Evolutionary conservation across 1,284 basidiomycete genomes (phyloP).

Genomic region (Erythrobasidium hasegawianum): DNA sequence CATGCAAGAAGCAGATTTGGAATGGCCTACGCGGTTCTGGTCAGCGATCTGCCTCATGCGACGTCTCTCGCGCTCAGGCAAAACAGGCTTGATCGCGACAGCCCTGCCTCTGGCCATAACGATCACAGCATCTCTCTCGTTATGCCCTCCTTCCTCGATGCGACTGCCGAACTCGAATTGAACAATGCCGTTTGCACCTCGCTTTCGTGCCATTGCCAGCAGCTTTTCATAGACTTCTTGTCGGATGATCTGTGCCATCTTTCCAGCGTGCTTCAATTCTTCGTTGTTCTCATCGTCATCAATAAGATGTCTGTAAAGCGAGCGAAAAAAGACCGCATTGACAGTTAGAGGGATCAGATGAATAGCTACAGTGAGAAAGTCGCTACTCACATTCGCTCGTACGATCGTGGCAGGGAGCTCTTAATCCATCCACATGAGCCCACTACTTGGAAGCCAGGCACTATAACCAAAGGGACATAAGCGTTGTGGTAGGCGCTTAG

Average conservation of each 20-base stretch:
- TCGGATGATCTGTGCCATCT: constrained; percentile 24
- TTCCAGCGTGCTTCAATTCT: constrained; percentile 6
- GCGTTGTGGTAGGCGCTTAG: no score
- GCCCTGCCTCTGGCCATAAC: background rate
- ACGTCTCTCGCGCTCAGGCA: background rate
- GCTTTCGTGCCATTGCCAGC: constrained; percentile 9
- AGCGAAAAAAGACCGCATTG: background rate
- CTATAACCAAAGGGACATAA: background rate
- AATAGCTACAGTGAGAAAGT: background rate
- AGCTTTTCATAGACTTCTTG: constrained; percentile 28
- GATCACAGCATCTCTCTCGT: background rate
- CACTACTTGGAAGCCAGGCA: constrained; percentile 17
- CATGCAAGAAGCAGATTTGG: no score
- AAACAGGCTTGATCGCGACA: background rate
- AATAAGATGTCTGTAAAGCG: background rate
- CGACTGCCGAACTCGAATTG: constrained; percentile 13
- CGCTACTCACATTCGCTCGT: background rate
- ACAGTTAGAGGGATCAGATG: background rate
- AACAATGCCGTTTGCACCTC: constrained; percentile 23
- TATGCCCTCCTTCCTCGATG: background rate
- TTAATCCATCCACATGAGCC: constrained; percentile 13
- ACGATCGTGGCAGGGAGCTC: constrained; percentile 18
- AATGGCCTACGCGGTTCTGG: no score
- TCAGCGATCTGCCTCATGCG: no score
- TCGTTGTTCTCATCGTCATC: constrained; percentile 12